Evolutionary conservation across 2,329 filamentous ascomycete genomes (phyloP).

Genomic region (Ophiostoma sp.): DNA sequence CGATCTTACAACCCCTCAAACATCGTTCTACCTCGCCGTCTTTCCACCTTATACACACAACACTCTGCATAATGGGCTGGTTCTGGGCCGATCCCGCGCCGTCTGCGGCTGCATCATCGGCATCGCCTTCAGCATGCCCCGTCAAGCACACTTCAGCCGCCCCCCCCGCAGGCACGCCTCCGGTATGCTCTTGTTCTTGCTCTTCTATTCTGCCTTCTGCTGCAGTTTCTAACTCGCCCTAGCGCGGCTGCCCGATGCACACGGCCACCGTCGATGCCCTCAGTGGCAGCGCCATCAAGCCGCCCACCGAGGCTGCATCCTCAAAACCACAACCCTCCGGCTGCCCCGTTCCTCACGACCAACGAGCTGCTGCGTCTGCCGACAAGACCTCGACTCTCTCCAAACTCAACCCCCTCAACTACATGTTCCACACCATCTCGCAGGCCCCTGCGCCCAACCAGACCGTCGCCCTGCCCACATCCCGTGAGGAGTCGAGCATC

Average conservation of each 20-base stretch:
- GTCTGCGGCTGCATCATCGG: conserved; percentile 22
- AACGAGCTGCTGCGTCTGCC: conserved; percentile 13
- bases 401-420: conserved; percentile 70
- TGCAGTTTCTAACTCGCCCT: not conserved
- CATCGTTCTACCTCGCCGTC: not conserved
- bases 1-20: too few species aligned
- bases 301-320: conserved; percentile 24
- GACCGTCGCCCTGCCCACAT: conserved; percentile 65
- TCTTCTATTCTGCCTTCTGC: not conserved
- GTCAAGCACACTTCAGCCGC: conserved; percentile 22
- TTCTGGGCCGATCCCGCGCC: conserved; percentile 54
- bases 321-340: conserved; percentile 35
- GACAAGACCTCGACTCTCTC: conserved; percentile 37
- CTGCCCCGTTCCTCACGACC: conserved; percentile 39
- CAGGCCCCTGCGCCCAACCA: conserved; percentile 73
- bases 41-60: not conserved
- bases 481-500: conserved; percentile 81
- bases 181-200: conserved; percentile 33
- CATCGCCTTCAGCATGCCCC: conserved; percentile 15
- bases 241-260: conserved; percentile 56
- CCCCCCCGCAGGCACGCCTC: conserved; percentile 34
- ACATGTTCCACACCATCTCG: conserved; percentile 85
- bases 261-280: conserved; percentile 48
- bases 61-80: conserved; percentile 49
- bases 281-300: conserved; percentile 30